Evolutionary conservation across 495 filamentous ascomycete species (phyloP), one percentile per base, ranked within the genome.

Genomic region (Haplographium delicatum): DNA sequence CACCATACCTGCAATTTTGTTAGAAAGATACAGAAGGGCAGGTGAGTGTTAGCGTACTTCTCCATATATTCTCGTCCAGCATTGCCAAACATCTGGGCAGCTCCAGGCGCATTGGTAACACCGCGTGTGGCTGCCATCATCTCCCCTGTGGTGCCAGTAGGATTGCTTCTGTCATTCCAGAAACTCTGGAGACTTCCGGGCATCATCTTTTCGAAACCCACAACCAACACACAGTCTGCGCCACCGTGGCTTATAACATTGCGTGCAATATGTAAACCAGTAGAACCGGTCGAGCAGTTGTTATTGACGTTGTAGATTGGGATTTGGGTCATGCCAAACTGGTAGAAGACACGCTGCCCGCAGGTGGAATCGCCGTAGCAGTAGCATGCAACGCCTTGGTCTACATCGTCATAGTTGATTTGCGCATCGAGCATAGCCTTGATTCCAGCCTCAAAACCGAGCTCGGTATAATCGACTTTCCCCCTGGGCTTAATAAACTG

Each of bases 231-330:
- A 60, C 88, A 93, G 64, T 96, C 85, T 2, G 87, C 86, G 2
- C 79, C 84, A 19, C 90, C 89, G 60, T 86, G 72, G 9, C 82
- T 72, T 53, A 96, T 87, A 71, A 93, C 72, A 26, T 82, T 86
- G 24, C 90, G 77, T 3, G 81, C 93, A 81, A 97, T 83, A 56
- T 82, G 78, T 34, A 97, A 69, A 22, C 93, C 93, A 0, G 93
- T 95, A 0, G 82, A 86, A 2, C 93, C 93, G 1, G 93, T 97
- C 0, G 87, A 85, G 76, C 93, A 98, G 72, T 96, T 96, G 74
- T 98, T 98, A 78, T 96, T 96, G 62, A 95, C 88, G 63, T 96
- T 96, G 75, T 91, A 86, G 64, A 96, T 89, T 53, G 93, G 93
- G 57, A 96, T 96, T 59, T 84, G 74, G 26, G 89, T 96, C 81